Evolutionary conservation across 2,329 filamentous ascomycete genomes (phyloP).

Genomic region (Trematosphaeria pertusa): DNA sequence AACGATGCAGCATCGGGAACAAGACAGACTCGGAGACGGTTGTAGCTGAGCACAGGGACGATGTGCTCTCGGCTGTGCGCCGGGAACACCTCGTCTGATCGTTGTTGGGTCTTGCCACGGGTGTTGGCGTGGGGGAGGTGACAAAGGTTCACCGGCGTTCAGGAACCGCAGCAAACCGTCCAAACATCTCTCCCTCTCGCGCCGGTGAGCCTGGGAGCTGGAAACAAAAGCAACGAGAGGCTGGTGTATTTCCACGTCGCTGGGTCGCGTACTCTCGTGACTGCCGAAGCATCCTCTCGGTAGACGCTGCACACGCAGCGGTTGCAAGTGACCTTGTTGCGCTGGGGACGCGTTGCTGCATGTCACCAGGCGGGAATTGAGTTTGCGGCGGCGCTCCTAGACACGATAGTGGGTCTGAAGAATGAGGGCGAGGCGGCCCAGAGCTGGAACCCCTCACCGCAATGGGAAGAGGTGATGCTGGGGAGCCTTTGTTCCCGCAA

Average conservation of each 20-base stretch:
- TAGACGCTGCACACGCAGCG: constrained; percentile 17
- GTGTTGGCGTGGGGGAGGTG: constrained; percentile 36
- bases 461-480: too few species aligned
- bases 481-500: too few species aligned
- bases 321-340: constrained; percentile 11
- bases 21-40: too few species aligned
- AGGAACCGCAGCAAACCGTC: constrained; percentile 39
- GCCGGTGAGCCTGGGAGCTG: constrained; percentile 27
- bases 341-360: constrained; percentile 9
- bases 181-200: constrained; percentile 19
- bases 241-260: constrained; percentile 28
- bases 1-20: too few species aligned
- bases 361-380: too few species aligned
- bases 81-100: constrained; percentile 4
- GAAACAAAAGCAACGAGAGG: constrained; percentile 39
- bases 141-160: constrained; percentile 31
- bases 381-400: too few species aligned
- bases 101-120: constrained; percentile 23
- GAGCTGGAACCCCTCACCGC: too few species aligned
- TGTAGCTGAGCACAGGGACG: neutral
- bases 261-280: constrained; percentile 24
- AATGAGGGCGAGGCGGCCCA: too few species aligned
- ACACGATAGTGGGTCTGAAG: too few species aligned
- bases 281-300: constrained; percentile 29
- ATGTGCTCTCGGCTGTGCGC: constrained; percentile 7